Evolutionary conservation across 1,284 basidiomycete species (phyloP), one percentile per base, ranked within the genome.

Genomic region (Singerocomus inundabilis): DNA sequence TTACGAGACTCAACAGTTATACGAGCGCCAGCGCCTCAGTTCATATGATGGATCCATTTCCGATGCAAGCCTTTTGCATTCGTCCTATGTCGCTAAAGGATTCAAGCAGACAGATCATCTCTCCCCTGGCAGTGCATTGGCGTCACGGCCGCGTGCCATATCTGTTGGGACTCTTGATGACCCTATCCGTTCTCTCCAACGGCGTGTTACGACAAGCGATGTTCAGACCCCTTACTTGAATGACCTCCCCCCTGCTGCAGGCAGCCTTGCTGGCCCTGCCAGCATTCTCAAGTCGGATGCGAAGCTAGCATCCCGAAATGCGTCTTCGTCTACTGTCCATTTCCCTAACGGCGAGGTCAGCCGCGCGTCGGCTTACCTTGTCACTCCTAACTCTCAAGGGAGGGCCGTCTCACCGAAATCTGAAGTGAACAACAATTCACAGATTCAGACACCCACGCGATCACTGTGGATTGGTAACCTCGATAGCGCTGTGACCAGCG

Each of bases 401-500:
- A 80, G 88, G 40, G 82, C 88, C 18, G 72, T 87, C 41, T 91
- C 89, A 9, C 89, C 88, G 29, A 91, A 91, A 67, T 76, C 84
- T 31, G 88, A 91, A 67, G 75, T 70, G 31, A 74, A 80, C 41
- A 73, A 77, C 37, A 75, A 78, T 32, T 78, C 81, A 5, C 89
- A 91, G 64, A 79, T 86, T 44, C 92, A 97, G 70, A 89, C 92
- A 39, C 96, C 97, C 21, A 96, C 93, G 12, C 84, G 96, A 46
- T 95, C 92, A 37, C 77, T 99, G 37, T 99, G 96, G 95, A 96
- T 99, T 62, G 96, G 96, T 41, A 97, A 98, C 68, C 78, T 99
- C 40, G 93, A 98, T 68, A 89, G 89, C 54, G 88, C 87, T 44
- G 91, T 95, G 44, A 93, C 93, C 0, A 93, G 91, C 61, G 92